Conservation (phyloP, 768 basidiomycete genomes). For the Mycena olivaceomarginata region DNA sequence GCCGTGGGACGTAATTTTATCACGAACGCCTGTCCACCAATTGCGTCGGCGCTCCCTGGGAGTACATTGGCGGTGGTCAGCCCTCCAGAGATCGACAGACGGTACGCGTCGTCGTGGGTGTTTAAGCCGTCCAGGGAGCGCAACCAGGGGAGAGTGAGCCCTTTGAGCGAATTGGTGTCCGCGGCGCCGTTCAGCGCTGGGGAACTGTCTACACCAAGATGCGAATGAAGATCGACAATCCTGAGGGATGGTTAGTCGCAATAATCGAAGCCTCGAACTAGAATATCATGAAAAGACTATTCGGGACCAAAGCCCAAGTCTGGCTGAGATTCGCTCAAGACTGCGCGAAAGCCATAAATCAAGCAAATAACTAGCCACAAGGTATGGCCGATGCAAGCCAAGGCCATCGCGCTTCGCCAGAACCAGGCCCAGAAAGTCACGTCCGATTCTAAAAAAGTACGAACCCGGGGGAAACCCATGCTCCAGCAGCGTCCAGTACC, state of each 20-base stretch:
- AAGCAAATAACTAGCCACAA: no score
- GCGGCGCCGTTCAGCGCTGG: conserved; percentile 62
- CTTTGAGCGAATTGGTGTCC: conserved; percentile 76
- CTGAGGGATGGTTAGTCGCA: conserved; percentile 46
- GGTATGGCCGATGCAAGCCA: no score
- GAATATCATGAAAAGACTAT: no score
- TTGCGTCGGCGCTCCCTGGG: conserved; percentile 76
- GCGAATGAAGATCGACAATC: conserved; percentile 76
- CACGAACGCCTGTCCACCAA: conserved; percentile 80
- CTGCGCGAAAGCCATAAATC: no score
- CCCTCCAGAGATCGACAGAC: conserved; percentile 79
- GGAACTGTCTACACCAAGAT: conserved; percentile 65
- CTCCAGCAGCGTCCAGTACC: conserved; percentile 74
- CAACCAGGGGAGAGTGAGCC: conserved; percentile 76
- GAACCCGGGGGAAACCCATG: conserved; percentile 78
- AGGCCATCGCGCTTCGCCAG: no score
- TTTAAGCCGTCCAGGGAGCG: conserved; percentile 86
- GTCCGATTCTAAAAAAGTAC: conserved; percentile 37
- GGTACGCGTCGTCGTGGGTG: conserved; percentile 81
- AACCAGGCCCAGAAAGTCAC: no score
- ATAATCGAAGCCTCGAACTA: conserved; percentile 41
- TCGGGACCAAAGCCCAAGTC: no score
- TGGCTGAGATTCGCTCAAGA: no score
- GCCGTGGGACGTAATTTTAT: conserved; percentile 84
- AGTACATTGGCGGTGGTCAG: conserved; percentile 85